Evolutionary conservation across 352 stramenopile genomes (phyloP), one percentile per base, ranked within the genome.

Genomic region (Halophytophthora batemanensis): DNA sequence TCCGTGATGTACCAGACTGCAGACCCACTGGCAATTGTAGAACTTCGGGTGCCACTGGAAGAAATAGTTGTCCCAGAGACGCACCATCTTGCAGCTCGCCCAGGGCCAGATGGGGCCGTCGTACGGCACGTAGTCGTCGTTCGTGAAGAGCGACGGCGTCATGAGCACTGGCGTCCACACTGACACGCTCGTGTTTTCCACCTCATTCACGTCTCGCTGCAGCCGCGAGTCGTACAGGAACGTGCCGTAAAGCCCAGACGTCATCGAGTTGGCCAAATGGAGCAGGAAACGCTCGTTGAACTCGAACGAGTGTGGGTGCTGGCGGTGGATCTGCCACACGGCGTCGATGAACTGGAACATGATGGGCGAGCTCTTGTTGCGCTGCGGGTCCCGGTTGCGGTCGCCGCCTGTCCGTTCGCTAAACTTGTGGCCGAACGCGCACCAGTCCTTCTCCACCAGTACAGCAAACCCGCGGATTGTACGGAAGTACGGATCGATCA

Each of bases 401-500:
- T 95, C 80, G 4, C 70, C 75, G 21, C 77, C 78, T 14, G 80
- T 64, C 13, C 82, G 71, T 54, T 93, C 84, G 1, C 66, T 54
- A 61, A 89, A 92, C 54, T 94, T 93, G 64, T 94, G 84, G 0
- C 86, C 86, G 68, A 94, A 96, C 14, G 78, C 67, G 23, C 76
- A 85, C 82, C 84, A 96, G 45, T 96, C 83, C 39, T 96, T 96
- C 48, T 96, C 86, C 4, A 94, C 73, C 3, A 96, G 51, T 17
- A 83, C 74, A 2, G 76, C 70, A 53, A 94, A 91, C 0, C 86
- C 86, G n/a, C 66, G 59, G 39, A 96, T 88, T 2, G 86, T 94
- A n/a, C 86, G 81, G 46, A 77, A 96, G 54, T 79, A 93, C 3
- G 86, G 86, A 57, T 96, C 86, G 18, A 96, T 87, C 74, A 96